These are phyloP conservation scores for Mentha longifolia DNA, from an alignment of 257 asterid genomes.

Conservation along the genomic window DNA sequence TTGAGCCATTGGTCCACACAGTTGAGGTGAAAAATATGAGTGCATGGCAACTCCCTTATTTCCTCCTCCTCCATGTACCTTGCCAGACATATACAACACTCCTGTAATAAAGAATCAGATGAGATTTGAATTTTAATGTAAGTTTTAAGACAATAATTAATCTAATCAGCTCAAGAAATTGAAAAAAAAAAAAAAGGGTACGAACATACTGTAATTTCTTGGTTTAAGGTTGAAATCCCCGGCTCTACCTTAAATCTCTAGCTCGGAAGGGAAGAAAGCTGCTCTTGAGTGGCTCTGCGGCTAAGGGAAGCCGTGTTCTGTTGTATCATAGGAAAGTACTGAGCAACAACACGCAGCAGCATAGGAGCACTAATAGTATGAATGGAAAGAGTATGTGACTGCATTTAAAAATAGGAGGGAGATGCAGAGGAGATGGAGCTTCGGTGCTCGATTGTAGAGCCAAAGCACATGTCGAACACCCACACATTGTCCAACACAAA, in stretches of 20 bases:
- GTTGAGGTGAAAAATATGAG: conserved; percentile 75
- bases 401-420: conserved; percentile 85
- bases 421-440: conserved; percentile 83
- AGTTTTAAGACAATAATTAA: background rate
- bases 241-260: conserved; percentile 67
- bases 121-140: no score
- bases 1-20: conserved; percentile 98
- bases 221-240: conserved; percentile 40
- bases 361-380: conserved; percentile 71
- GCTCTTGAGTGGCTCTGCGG: conserved; percentile 84
- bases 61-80: conserved; percentile 86
- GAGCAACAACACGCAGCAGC: conserved; percentile 82
- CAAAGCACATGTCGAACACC: conserved; percentile 83
- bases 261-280: conserved; percentile 59
- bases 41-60: conserved; percentile 79
- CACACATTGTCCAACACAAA: conserved; percentile 95
- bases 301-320: conserved; percentile 72
- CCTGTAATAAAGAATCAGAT: conserved; percentile 53
- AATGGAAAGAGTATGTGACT: conserved; percentile 85
- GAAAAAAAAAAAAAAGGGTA: background rate
- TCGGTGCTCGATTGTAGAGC: conserved; percentile 74
- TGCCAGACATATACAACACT: conserved; percentile 88
- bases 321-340: conserved; percentile 82
- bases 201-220: conserved; percentile 40
- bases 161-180: background rate